Conservation (phyloP, 495 filamentous ascomycete genomes). For the Articulospora tetracladia region DNA sequence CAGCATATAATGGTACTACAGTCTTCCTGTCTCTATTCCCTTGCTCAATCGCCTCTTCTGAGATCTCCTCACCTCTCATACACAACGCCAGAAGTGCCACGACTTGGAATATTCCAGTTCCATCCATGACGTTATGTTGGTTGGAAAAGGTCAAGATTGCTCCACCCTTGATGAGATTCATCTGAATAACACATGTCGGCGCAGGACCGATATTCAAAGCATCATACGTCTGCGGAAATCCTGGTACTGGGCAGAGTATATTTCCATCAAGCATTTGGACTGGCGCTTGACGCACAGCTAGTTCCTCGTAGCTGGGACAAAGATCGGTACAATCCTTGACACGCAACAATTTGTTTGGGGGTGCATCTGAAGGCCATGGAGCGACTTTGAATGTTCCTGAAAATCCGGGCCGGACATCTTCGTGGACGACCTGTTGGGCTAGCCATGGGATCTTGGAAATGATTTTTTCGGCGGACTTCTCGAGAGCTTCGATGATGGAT, state of each 20-base stretch:
- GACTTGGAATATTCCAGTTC: constrained; percentile 33
- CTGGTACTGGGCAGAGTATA: constrained; percentile 1
- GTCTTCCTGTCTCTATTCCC: constrained; percentile 32
- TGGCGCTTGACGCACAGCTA: not conserved
- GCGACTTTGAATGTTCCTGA: constrained; percentile 2
- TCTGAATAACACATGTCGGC: constrained; percentile 31
- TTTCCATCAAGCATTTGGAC: constrained; percentile 1
- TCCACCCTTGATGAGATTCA: constrained; percentile 32
- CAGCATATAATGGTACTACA: constrained; percentile 30
- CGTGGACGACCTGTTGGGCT: not conserved
- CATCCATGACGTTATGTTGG: constrained; percentile 42
- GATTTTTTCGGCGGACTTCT: constrained; percentile 17
- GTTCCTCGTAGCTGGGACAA: not conserved
- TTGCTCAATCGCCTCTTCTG: constrained; percentile 20
- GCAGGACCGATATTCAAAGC: constrained; percentile 27
- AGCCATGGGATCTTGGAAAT: constrained; percentile 4
- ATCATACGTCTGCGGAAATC: constrained; percentile 33
- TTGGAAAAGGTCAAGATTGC: constrained; percentile 17
- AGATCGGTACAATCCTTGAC: constrained; percentile 6
- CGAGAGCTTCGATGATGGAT: not conserved
- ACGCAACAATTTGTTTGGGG: not conserved
- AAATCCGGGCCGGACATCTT: not conserved
- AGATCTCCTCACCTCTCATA: constrained; percentile 24
- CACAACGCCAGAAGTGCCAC: constrained; percentile 30
- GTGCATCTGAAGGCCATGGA: not conserved